Evolutionary conservation across 495 filamentous ascomycete genomes (phyloP).

Genomic region (Terfezia claveryi): DNA sequence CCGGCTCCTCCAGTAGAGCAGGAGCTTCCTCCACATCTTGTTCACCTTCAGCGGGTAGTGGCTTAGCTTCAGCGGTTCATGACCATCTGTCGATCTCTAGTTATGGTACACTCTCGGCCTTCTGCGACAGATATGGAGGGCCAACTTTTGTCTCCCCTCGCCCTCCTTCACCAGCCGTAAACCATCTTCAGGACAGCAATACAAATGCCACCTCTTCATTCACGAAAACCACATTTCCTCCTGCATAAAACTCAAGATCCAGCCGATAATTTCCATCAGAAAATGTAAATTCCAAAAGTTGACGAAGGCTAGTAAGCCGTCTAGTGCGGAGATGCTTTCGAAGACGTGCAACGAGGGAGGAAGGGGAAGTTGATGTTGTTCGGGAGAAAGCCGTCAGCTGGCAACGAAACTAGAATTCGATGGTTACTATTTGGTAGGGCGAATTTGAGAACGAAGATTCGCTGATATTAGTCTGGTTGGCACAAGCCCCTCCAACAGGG

Average conservation of each 20-base stretch:
- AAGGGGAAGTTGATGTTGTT: conserved; percentile 60
- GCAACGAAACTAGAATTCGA: conserved; percentile 87
- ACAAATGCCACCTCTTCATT: conserved; percentile 57
- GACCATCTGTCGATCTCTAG: conserved; percentile 38
- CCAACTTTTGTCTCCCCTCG: conserved; percentile 55
- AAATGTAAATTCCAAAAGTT: conserved; percentile 81
- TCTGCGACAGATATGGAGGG: conserved; percentile 53
- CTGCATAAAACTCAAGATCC: conserved; percentile 87
- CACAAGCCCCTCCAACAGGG: too few relatives aligned
- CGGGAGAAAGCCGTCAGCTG: conserved; percentile 79
- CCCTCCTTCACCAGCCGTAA: conserved; percentile 41
- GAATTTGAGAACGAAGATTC: conserved; percentile 84
- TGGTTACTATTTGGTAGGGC: conserved; percentile 51
- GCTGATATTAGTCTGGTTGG: conserved; percentile 22
- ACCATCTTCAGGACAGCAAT: conserved; percentile 65
- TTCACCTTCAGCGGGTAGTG: conserved; percentile 26
- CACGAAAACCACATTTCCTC: conserved; percentile 84
- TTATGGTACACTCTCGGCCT: conserved; percentile 43
- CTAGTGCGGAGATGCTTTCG: conserved; percentile 76
- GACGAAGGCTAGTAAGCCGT: conserved; percentile 54
- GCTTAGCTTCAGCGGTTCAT: conserved; percentile 45
- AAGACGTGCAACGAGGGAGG: conserved; percentile 56
- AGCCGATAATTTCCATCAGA: conserved; percentile 73
- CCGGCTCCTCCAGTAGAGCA: background rate
- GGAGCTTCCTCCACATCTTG: conserved; percentile 19